A percentile compares a stretch with the other conserved stretches of the same genome.
phyloP scores from a whole-genome alignment of 1,139 yeast species.

The Zygoascus meyerae region DNA sequence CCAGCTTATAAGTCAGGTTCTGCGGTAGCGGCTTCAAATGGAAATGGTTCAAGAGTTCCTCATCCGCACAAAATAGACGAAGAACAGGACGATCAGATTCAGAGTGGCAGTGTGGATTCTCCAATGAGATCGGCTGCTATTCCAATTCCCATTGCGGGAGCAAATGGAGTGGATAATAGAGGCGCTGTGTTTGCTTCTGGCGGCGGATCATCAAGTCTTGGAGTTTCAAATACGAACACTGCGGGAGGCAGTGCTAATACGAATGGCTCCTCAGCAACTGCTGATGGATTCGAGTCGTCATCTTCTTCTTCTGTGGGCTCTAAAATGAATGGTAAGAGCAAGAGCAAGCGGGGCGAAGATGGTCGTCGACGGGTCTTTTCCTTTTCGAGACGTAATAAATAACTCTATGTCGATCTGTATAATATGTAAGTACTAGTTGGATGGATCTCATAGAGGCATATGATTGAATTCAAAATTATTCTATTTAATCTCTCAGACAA shows the following conservation, averaged over 20 bases:
- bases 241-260: no score
- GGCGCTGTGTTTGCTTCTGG: not conserved
- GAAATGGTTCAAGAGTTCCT: slow-evolving; percentile 2
- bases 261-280: no score
- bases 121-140: slow-evolving; percentile 7
- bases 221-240: no score
- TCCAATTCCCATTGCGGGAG: slow-evolving; percentile 10
- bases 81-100: not conserved
- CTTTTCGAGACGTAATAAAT: slow-evolving; percentile 6
- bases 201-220: not conserved
- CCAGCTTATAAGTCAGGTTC: not conserved
- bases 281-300: no score
- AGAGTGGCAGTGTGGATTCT: not conserved
- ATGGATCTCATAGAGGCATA: no score
- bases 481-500: no score
- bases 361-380: slow-evolving; percentile 7
- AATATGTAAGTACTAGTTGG: no score
- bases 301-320: not conserved
- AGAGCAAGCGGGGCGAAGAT: slow-evolving; percentile 6
- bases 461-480: no score
- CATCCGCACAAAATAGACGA: not conserved
- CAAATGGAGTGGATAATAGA: not conserved
- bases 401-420: not conserved
- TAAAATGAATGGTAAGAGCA: slow-evolving; percentile 4
- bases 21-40: not conserved